Evolutionary conservation across 257 asterid species (phyloP).

Genomic region (Nicotiana undulata): DNA sequence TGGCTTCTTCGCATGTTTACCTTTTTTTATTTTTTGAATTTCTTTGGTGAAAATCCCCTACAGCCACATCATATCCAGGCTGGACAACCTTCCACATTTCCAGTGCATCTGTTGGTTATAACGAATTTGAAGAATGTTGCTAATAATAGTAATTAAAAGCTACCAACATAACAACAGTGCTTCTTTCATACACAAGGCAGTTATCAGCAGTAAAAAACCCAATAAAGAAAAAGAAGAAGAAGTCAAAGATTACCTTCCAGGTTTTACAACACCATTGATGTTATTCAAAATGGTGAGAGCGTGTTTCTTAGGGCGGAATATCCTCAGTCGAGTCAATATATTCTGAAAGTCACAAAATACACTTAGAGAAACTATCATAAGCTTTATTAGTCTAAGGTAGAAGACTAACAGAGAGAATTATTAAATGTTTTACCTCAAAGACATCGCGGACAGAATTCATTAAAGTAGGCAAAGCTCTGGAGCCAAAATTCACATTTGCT

Average conservation of each 20-base stretch:
- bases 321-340: slow-evolving; percentile 38
- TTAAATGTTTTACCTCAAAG: slow-evolving; percentile 43
- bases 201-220: not conserved
- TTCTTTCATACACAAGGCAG: not conserved
- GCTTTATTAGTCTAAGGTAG: not conserved
- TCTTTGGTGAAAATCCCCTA: too few relatives aligned
- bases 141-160: not conserved
- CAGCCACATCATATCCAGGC: not conserved
- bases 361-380: not conserved
- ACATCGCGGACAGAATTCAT: slow-evolving; percentile 57
- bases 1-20: too few relatives aligned
- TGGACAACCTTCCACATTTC: not conserved
- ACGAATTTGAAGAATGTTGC: not conserved
- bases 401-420: not conserved
- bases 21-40: too few relatives aligned
- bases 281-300: slow-evolving; percentile 55
- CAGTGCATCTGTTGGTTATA: not conserved
- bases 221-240: not conserved
- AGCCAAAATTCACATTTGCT: slow-evolving; percentile 67
- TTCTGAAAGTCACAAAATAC: slow-evolving; percentile 28
- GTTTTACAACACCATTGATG: slow-evolving; percentile 62
- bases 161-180: not conserved
- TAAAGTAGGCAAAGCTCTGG: slow-evolving; percentile 83
- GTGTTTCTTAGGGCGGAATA: slow-evolving; percentile 48
- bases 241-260: slow-evolving; percentile 53